phyloP scores from a whole-genome alignment of 2,329 filamentous ascomycete genomes.

The Sarocladiaceae sp. region DNA sequence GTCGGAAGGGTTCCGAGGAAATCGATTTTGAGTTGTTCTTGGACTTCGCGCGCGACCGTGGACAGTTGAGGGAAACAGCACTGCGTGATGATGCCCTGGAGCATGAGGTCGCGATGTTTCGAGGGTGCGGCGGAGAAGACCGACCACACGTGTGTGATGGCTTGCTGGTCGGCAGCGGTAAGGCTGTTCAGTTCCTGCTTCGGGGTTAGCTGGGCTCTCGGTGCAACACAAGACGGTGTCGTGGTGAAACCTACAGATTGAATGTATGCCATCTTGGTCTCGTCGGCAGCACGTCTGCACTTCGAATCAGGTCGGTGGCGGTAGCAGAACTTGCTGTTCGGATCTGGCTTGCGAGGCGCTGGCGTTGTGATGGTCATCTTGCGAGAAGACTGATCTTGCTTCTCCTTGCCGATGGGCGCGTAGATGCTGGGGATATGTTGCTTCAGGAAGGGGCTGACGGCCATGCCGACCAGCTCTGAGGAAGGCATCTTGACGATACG shows the following conservation, averaged over 20 bases:
- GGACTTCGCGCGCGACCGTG: slow-evolving; percentile 83
- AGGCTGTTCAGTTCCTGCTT: slow-evolving; percentile 75
- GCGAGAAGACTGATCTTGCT: slow-evolving; percentile 21
- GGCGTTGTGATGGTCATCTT: background rate
- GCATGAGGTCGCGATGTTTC: slow-evolving; percentile 92
- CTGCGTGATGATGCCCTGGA: slow-evolving; percentile 92
- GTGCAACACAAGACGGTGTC: too few relatives aligned
- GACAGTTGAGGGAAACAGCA: slow-evolving; percentile 98
- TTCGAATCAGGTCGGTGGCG: slow-evolving; percentile 91
- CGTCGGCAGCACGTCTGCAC: slow-evolving; percentile 87
- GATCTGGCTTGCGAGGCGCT: slow-evolving; percentile 38
- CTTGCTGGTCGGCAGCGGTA: slow-evolving; percentile 82
- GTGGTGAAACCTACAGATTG: slow-evolving; percentile 62
- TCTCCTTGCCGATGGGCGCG: slow-evolving; percentile 66
- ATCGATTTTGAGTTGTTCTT: slow-evolving; percentile 95
- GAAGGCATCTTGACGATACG: slow-evolving; percentile 53
- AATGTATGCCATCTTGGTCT: slow-evolving; percentile 92
- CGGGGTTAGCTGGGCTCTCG: too few relatives aligned
- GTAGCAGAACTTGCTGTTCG: slow-evolving; percentile 92
- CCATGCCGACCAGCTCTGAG: slow-evolving; percentile 65
- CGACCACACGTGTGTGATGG: slow-evolving; percentile 96
- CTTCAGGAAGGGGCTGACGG: slow-evolving; percentile 81
- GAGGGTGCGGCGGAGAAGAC: slow-evolving; percentile 92
- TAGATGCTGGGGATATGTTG: slow-evolving; percentile 90
- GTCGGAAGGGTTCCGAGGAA: slow-evolving; percentile 84